Evolutionary conservation across 345 rosid species (phyloP), one percentile per base, ranked within the genome.

Genomic region (Schrenkiella parvula): DNA sequence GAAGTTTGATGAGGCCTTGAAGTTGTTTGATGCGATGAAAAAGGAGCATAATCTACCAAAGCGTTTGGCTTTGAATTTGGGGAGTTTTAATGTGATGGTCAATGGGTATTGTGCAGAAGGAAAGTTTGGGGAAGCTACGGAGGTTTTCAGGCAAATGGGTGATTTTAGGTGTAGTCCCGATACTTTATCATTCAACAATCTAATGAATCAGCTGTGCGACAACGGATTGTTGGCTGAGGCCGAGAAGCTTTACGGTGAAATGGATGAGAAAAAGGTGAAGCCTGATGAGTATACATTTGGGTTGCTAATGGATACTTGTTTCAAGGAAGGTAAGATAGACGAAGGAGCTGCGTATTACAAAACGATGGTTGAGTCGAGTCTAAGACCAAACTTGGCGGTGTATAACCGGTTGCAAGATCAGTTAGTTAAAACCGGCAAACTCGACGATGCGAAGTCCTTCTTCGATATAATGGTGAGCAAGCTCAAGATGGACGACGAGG

Each of bases 271-370:
- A 72, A 84, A 87, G 50, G 95, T 87, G 74, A 84, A 79, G 68
- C 95, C 98, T 0, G 98, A 93, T 72, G 97, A 93, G 72, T 87
- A 82, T 76, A 87, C 98, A 0, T 78, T 44, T 68, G 92, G 79
- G 47, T 28, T 90, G 48, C 19, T 93, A 68, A 87, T 93, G 90
- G 96, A 93, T 84, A 66, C 91, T 69, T 90, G 96, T 70, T 84
- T 93, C 51, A 71, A 80, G 28, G 85, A 74, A 22, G 55, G 66
- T 47, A 86, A 86, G 80, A 37, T 83, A 31, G 92, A 90, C 69
- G 91, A 90, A 78, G 98, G 97, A 10, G 92, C 92, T n/a, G 85
- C 78, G 0, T 90, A 90, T 78, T 93, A 82, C 53, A 81, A 34
- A 73, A 85, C 81, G 52, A 90, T 90, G 93, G 84, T 89, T 25